Conservation (phyloP, 306 rosid species). For the Purshia tridentata region DNA sequence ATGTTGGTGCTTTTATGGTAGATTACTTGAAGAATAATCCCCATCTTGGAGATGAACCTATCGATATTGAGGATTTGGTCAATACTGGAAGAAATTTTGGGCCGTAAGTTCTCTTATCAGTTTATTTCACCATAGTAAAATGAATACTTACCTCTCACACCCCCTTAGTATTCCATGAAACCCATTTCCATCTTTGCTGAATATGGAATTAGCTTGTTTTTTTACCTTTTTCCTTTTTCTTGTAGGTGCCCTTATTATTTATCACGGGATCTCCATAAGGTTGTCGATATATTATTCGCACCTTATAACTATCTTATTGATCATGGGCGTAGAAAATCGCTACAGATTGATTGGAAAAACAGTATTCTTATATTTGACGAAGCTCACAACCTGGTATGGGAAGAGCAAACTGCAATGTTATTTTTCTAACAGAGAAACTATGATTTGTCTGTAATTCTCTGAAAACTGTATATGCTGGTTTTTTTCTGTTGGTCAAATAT, state of each 20-base stretch:
- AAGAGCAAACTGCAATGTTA: conserved; percentile 2
- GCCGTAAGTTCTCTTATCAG: conserved; percentile 61
- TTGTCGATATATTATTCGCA: conserved; percentile 78
- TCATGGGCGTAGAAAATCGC: conserved; percentile 52
- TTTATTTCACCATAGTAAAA: conserved; percentile 9
- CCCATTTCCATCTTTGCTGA: conserved; percentile 16
- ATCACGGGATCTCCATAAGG: conserved; percentile 80
- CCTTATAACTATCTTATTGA: conserved; percentile 97
- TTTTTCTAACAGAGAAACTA: conserved; percentile 18
- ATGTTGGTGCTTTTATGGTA: conserved; percentile 39
- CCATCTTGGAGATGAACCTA: conserved; percentile 87
- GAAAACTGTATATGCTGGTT: background rate
- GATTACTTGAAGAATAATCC: conserved; percentile 69
- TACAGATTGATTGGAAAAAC: conserved; percentile 59
- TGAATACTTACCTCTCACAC: conserved; percentile 4
- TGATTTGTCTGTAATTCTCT: conserved; percentile 22
- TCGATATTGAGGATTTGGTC: conserved; percentile 93
- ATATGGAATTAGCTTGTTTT: conserved; percentile 23
- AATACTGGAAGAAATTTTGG: conserved; percentile 72
- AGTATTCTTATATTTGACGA: conserved; percentile 94
- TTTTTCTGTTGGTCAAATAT: background rate
- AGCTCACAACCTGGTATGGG: conserved; percentile 92
- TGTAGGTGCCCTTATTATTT: conserved; percentile 89
- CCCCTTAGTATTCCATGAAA: conserved; percentile 3
- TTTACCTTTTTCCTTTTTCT: conserved; percentile 18